phyloP scores from a whole-genome alignment of 1,284 basidiomycete species.

The Ceratobasidium sp. region DNA sequence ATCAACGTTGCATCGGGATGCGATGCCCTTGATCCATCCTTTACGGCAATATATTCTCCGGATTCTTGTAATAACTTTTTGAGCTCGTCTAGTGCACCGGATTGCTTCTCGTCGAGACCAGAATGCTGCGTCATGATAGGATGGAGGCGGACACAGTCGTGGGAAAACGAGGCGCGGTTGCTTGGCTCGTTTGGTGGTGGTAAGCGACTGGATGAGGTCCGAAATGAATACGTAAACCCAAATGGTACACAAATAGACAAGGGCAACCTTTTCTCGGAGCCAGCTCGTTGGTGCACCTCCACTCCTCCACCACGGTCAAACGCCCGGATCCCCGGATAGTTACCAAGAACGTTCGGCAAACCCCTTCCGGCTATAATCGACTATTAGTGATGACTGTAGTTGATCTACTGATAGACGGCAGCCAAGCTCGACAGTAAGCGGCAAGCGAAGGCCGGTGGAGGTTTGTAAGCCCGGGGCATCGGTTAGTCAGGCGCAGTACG shows the following conservation, averaged over 20 bases:
- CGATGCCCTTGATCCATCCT: slow-evolving; percentile 52
- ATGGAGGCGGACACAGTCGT: too few relatives aligned
- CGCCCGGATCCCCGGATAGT: too few relatives aligned
- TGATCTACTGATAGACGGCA: too few relatives aligned
- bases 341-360: too few relatives aligned
- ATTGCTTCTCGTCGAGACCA: slow-evolving; percentile 26
- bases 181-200: not conserved
- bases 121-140: not conserved
- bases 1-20: slow-evolving; percentile 71
- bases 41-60: slow-evolving; percentile 53
- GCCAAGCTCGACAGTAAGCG: too few relatives aligned
- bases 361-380: too few relatives aligned
- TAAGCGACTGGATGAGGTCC: not conserved
- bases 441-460: not conserved
- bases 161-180: slow-evolving; percentile 1
- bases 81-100: slow-evolving; percentile 16
- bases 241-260: not conserved
- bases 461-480: not conserved
- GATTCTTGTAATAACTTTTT: slow-evolving; percentile 11
- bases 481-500: not conserved
- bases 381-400: too few relatives aligned
- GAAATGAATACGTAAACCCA: not conserved
- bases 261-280: too few relatives aligned
- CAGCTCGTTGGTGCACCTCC: too few relatives aligned
- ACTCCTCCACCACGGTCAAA: too few relatives aligned